phyloP scores from a whole-genome alignment of 768 basidiomycete species.

The Tricholoma terreum region DNA sequence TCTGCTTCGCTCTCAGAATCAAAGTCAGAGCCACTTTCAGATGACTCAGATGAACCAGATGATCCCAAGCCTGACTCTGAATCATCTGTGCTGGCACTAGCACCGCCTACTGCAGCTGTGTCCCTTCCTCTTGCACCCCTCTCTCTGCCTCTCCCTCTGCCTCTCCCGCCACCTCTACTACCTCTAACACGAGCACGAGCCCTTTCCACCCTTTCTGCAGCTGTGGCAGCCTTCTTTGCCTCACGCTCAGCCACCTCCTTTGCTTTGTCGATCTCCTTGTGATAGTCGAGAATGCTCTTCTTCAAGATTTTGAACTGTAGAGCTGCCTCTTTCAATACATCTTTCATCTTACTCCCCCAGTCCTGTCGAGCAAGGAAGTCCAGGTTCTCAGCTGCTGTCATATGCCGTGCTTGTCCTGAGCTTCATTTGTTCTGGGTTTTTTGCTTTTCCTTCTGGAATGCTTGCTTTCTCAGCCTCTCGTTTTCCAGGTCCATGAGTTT shows the following conservation, averaged over 20 bases:
- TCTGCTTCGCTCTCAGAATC: slow-evolving; percentile 3
- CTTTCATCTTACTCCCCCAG: background rate
- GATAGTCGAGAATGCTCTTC: background rate
- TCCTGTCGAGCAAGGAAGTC: background rate
- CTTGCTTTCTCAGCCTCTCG: no score
- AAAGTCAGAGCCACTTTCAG: slow-evolving; percentile 1
- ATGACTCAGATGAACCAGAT: background rate
- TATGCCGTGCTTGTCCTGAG: background rate
- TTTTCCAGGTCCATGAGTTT: no score
- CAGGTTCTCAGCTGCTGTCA: slow-evolving; percentile 7
- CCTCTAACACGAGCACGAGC: background rate
- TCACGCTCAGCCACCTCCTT: slow-evolving; percentile 3
- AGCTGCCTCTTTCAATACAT: slow-evolving; percentile 2
- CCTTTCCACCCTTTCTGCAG: slow-evolving; percentile 1
- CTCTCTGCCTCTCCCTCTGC: background rate
- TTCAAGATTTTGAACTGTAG: slow-evolving; percentile 4
- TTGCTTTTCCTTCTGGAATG: no score
- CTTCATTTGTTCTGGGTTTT: slow-evolving; percentile 1
- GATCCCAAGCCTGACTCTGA: background rate
- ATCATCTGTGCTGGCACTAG: background rate
- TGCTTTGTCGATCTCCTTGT: slow-evolving; percentile 5
- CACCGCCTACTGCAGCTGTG: background rate
- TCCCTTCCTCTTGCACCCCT: no score
- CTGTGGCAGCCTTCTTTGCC: slow-evolving; percentile 1
- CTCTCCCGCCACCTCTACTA: slow-evolving; percentile 1